Conservation (phyloP, 148 eudicot genomes). For the Hydrangea macrophylla region DNA sequence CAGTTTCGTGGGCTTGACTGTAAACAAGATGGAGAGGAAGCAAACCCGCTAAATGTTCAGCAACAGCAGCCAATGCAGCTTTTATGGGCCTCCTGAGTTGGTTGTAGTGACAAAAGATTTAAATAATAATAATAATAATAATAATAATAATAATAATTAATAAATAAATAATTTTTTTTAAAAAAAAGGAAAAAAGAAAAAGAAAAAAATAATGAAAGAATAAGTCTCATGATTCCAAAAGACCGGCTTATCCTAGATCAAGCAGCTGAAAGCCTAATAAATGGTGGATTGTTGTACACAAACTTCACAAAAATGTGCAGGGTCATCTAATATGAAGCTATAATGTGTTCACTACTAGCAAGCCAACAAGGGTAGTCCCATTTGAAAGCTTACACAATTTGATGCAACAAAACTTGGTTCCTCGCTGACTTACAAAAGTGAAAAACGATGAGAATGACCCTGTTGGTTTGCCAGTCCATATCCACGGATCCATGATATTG, state of each 20-base stretch:
- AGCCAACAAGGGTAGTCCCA: conserved; percentile 1
- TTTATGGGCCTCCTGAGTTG: conserved; percentile 73
- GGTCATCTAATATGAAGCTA: neutral
- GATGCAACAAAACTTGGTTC: neutral
- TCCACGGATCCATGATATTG: neutral
- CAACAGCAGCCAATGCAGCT: conserved; percentile 86
- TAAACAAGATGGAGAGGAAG: conserved; percentile 91
- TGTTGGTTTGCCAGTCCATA: neutral
- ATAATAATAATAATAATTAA: too few relatives aligned
- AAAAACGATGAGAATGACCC: neutral
- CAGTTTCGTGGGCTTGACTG: conserved; percentile 94
- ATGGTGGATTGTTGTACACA: neutral
- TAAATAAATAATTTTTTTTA: too few relatives aligned
- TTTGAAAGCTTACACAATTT: neutral
- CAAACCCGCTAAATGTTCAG: conserved; percentile 93
- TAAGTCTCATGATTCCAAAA: conserved; percentile 2
- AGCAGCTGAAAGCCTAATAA: neutral
- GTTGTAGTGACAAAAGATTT: too few relatives aligned
- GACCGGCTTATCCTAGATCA: neutral
- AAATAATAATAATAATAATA: too few relatives aligned
- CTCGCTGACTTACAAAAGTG: neutral
- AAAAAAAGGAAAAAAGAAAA: neutral
- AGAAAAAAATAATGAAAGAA: neutral
- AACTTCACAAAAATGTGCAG: neutral
- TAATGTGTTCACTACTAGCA: neutral